phyloP scores from a whole-genome alignment of 2,329 filamentous ascomycete species.

The Periconia digitata region DNA sequence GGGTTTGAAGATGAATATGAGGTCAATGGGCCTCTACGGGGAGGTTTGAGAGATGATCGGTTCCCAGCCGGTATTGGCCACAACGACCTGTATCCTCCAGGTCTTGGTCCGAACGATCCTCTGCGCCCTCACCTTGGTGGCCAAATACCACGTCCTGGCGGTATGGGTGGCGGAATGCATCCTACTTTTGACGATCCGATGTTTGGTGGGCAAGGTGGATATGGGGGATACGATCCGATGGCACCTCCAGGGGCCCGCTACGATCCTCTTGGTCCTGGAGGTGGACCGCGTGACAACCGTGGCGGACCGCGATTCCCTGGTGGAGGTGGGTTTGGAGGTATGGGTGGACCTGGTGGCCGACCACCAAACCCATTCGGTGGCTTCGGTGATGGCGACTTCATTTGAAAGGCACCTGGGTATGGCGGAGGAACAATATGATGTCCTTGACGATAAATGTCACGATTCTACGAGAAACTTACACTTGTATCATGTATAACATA shows the following conservation, averaged over 20 bases:
- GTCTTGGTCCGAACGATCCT: conserved; percentile 83
- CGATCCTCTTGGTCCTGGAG: conserved; percentile 70
- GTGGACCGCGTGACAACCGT: conserved; percentile 44
- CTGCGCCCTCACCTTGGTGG: conserved; percentile 67
- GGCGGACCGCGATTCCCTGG: conserved; percentile 35
- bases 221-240: conserved; percentile 64
- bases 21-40: conserved; percentile 67
- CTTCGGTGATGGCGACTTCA: conserved; percentile 62
- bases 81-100: conserved; percentile 83
- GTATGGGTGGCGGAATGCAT: conserved; percentile 82
- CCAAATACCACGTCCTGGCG: conserved; percentile 58
- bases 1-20: conserved; percentile 94
- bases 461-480: no score
- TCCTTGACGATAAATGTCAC: no score
- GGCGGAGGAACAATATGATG: no score
- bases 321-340: conserved; percentile 48
- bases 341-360: conserved; percentile 47
- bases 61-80: conserved; percentile 75
- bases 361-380: conserved; percentile 63
- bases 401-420: no score
- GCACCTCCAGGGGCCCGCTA: conserved; percentile 88
- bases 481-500: no score
- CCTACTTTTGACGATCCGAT: conserved; percentile 92
- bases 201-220: conserved; percentile 63
- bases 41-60: conserved; percentile 49